These are phyloP conservation scores for Trichoderma sp. DNA, from an alignment of 2,329 filamentous ascomycete species.

Conservation along the genomic window DNA sequence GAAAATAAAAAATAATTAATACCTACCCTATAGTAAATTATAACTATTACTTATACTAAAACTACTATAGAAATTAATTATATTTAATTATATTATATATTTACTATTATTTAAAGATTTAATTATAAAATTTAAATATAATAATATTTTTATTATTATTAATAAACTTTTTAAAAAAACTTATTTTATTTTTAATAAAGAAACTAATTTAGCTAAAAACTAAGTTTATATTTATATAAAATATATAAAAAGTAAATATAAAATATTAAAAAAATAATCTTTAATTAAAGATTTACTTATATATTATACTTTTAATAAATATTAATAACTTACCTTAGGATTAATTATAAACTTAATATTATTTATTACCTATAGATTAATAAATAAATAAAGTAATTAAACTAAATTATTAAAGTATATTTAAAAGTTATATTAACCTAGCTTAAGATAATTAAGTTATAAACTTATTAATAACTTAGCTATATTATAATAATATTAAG, in stretches of 20 bases:
- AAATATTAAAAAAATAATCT: no score
- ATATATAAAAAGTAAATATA: not conserved
- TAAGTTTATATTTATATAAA: not conserved
- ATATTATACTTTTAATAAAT: no score
- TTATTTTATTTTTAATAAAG: not conserved
- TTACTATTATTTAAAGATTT: no score
- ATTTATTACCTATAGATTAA: not conserved
- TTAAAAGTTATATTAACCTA: not conserved
- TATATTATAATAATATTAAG: no score
- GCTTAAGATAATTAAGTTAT: not conserved
- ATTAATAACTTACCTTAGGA: not conserved
- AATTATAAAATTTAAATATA: no score
- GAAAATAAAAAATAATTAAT: not conserved
- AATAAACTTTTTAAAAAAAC: no score
- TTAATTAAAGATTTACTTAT: no score
- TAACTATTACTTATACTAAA: not conserved
- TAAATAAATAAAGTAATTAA: not conserved
- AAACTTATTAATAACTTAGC: not conserved
- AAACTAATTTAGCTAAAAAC: not conserved
- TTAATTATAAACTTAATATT: not conserved
- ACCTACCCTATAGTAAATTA: not conserved
- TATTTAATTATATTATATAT: not conserved
- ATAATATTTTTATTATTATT: no score
- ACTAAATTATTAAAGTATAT: not conserved
- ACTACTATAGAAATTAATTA: not conserved